These are phyloP conservation scores for Rhodotorula sp. DNA, from an alignment of 1,284 basidiomycete genomes.

Conservation along the genomic window DNA sequence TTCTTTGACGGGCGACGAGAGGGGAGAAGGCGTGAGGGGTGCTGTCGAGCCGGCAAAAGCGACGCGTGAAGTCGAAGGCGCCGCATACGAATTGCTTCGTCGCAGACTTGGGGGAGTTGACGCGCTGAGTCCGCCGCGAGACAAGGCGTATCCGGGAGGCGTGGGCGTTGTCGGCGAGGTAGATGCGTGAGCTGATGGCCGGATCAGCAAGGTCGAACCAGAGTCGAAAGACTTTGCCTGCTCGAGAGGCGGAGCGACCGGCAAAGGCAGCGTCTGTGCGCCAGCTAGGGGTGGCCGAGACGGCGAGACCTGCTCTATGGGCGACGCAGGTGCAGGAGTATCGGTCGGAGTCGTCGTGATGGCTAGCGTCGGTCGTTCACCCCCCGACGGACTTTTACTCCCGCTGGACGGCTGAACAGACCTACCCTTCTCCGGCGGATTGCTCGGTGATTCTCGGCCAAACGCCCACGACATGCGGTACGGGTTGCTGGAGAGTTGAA, in stretches of 20 bases:
- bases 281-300: background rate
- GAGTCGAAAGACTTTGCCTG: slow-evolving; percentile 2
- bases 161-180: background rate
- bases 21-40: slow-evolving; percentile 6
- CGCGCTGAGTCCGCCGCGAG: background rate
- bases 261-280: background rate
- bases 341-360: slow-evolving; percentile 14
- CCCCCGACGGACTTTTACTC: background rate
- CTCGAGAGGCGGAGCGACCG: slow-evolving; percentile 2
- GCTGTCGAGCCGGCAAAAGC: background rate
- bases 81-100: slow-evolving; percentile 21
- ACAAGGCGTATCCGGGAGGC: background rate
- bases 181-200: background rate
- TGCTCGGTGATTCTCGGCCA: slow-evolving; percentile 1
- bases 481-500: slow-evolving; percentile 30
- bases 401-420: background rate
- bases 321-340: background rate
- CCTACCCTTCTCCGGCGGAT: slow-evolving; percentile 6
- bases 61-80: background rate
- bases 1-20: slow-evolving; percentile 10
- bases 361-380: slow-evolving; percentile 8
- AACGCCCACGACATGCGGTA: slow-evolving; percentile 37
- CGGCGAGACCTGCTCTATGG: slow-evolving; percentile 1
- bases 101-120: slow-evolving; percentile 15
- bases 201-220: background rate